These are phyloP conservation scores for Forsythia viridissima DNA, from an alignment of 257 asterid genomes.

Conservation along the genomic window DNA sequence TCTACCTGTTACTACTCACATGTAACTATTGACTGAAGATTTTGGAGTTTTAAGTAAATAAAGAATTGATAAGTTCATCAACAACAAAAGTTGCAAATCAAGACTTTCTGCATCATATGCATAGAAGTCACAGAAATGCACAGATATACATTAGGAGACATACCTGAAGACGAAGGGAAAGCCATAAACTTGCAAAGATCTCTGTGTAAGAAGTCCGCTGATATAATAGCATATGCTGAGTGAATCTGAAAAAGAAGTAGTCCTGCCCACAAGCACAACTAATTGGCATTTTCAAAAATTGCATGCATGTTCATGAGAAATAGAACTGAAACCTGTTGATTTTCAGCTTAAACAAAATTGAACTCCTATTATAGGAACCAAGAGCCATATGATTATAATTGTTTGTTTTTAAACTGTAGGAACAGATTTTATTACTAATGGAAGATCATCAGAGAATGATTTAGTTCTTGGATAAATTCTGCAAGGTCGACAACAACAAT, in stretches of 20 bases:
- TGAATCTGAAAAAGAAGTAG: slow-evolving; percentile 61
- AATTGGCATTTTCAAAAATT: neutral
- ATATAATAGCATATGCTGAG: slow-evolving; percentile 61
- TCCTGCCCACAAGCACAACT: slow-evolving; percentile 50
- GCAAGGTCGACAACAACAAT: neutral
- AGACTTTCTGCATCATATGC: neutral
- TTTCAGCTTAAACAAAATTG: neutral
- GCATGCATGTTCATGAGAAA: neutral
- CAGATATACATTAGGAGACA: neutral
- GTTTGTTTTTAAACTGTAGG: neutral
- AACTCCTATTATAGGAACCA: neutral
- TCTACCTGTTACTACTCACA: slow-evolving; percentile 16
- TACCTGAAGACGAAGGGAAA: slow-evolving; percentile 98
- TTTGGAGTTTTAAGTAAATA: neutral
- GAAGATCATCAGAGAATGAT: neutral
- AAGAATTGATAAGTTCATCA: neutral
- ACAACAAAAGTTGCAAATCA: slow-evolving; percentile 3
- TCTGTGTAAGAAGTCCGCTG: slow-evolving; percentile 93
- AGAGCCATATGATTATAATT: neutral
- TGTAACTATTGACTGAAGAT: neutral
- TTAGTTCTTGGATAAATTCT: neutral
- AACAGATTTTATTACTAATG: too few relatives aligned
- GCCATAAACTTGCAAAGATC: slow-evolving; percentile 91
- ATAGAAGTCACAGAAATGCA: neutral
- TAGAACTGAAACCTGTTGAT: neutral